Conservation (phyloP, 371 early-diverging fungal genomes). For the Actinomortierella wolfii region DNA sequence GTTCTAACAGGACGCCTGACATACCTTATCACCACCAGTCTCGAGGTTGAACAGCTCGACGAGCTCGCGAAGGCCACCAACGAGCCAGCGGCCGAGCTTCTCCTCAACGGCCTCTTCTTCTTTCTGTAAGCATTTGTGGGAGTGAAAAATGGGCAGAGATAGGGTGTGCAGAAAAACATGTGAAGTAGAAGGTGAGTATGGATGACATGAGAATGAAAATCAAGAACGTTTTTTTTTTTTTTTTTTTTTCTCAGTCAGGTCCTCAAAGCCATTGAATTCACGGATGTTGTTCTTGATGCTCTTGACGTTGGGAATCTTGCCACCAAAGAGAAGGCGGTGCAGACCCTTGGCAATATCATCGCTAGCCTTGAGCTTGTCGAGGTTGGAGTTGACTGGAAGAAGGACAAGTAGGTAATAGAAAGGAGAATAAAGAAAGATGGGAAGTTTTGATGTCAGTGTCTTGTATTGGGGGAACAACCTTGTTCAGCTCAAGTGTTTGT, state of each 20-base stretch:
- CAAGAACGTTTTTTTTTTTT: too few species aligned
- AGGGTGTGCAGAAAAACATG: neutral
- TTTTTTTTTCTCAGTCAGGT: slow-evolving; percentile 24
- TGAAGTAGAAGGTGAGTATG: too few species aligned
- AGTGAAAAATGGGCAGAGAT: neutral
- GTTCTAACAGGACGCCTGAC: too few species aligned
- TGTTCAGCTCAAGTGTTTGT: too few species aligned
- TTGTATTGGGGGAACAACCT: too few species aligned
- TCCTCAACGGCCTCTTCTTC: slow-evolving; percentile 38
- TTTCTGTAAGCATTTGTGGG: slow-evolving; percentile 13
- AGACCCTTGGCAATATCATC: slow-evolving; percentile 36
- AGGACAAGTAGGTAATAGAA: neutral
- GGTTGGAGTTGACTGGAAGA: slow-evolving; percentile 27
- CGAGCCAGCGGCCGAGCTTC: slow-evolving; percentile 44
- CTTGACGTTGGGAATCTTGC: slow-evolving; percentile 16
- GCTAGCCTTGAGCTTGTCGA: slow-evolving; percentile 37
- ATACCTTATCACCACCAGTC: slow-evolving; percentile 44
- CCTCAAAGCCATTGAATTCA: slow-evolving; percentile 33
- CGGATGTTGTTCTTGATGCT: slow-evolving; percentile 33
- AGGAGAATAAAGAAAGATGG: neutral
- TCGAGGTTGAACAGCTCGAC: slow-evolving; percentile 45
- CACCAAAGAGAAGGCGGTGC: slow-evolving; percentile 36
- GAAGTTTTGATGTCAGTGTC: neutral
- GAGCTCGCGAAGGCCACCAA: slow-evolving; percentile 41
- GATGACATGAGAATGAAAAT: neutral